Evolutionary conservation across 768 basidiomycete species (phyloP).

Genomic region (Russula vinacea): DNA sequence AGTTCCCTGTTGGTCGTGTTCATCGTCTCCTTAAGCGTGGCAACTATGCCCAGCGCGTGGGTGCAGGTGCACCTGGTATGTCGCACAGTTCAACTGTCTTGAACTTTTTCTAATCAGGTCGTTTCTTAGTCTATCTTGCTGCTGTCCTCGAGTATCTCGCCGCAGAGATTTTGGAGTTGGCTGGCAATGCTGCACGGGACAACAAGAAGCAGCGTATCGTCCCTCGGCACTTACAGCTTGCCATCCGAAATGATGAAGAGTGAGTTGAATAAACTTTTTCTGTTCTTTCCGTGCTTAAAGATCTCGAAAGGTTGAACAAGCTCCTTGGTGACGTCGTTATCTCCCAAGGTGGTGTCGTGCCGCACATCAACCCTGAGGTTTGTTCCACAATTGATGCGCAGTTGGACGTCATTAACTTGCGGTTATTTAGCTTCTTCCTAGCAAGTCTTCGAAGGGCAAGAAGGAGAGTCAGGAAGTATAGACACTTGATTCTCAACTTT

Average conservation of each 20-base stretch:
- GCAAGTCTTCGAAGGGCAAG: conserved; percentile 53
- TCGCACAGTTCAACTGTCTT: conserved; percentile 2
- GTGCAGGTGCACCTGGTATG: conserved; percentile 80
- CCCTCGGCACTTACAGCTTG: conserved; percentile 90
- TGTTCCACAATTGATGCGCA: conserved; percentile 3
- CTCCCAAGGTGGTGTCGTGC: conserved; percentile 93
- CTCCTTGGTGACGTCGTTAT: conserved; percentile 83
- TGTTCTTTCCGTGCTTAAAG: neutral
- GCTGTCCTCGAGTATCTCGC: conserved; percentile 91
- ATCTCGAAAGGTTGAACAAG: conserved; percentile 54
- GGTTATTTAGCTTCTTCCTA: conserved; percentile 39
- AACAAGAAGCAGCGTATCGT: conserved; percentile 97
- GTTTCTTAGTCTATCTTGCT: conserved; percentile 72
- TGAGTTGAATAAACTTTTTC: conserved; percentile 36
- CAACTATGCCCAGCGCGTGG: conserved; percentile 84
- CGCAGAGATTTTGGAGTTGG: conserved; percentile 91
- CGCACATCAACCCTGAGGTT: conserved; percentile 68
- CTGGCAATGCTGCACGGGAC: conserved; percentile 85
- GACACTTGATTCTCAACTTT: conserved; percentile 2
- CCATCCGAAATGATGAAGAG: conserved; percentile 94
- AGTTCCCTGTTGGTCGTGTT: conserved; percentile 92
- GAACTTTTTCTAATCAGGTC: conserved; percentile 10
- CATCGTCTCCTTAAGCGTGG: conserved; percentile 85
- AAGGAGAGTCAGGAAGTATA: conserved; percentile 46
- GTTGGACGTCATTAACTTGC: neutral